Evolutionary conservation across 2,329 filamentous ascomycete genomes (phyloP).

Genomic region (Macrophomina pseudophaseolina): DNA sequence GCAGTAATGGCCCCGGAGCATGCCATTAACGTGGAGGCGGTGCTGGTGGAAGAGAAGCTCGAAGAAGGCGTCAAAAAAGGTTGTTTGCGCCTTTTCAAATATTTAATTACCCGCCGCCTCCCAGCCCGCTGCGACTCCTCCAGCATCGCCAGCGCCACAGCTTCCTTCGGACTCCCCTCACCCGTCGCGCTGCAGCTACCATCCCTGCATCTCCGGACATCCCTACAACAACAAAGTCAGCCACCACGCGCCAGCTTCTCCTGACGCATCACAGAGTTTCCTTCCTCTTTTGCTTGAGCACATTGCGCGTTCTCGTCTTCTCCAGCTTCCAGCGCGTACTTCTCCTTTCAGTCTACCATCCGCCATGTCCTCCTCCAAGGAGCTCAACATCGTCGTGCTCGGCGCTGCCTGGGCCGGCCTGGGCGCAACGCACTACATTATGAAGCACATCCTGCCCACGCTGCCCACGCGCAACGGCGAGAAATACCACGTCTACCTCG

Average conservation of each 20-base stretch:
- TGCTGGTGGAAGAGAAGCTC: neutral
- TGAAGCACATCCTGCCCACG: constrained; percentile 37
- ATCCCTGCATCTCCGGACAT: constrained; percentile 16
- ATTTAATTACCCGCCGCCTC: neutral
- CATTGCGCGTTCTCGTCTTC: neutral
- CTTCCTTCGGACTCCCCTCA: constrained; percentile 14
- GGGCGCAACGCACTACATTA: constrained; percentile 42
- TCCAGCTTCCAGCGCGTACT: neutral
- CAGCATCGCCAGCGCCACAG: neutral
- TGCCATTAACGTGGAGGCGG: neutral
- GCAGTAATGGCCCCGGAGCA: neutral
- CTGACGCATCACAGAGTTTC: neutral
- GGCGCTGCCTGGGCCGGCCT: constrained; percentile 45
- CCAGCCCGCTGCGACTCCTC: neutral
- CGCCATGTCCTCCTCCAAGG: constrained; percentile 14
- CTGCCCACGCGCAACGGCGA: constrained; percentile 32
- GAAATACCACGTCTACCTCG: constrained; percentile 40
- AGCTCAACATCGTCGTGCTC: constrained; percentile 39
- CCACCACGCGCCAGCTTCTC: neutral
- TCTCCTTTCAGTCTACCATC: neutral
- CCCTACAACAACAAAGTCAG: constrained; percentile 2
- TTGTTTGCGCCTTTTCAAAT: neutral
- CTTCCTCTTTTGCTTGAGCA: neutral
- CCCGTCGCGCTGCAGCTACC: neutral
- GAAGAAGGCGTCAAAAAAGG: neutral